Percentiles rank a stretch among this genome's conserved stretches.
Evolutionary conservation across 179 eudicot species (phyloP).

Genomic region (Spergularia azorica): DNA sequence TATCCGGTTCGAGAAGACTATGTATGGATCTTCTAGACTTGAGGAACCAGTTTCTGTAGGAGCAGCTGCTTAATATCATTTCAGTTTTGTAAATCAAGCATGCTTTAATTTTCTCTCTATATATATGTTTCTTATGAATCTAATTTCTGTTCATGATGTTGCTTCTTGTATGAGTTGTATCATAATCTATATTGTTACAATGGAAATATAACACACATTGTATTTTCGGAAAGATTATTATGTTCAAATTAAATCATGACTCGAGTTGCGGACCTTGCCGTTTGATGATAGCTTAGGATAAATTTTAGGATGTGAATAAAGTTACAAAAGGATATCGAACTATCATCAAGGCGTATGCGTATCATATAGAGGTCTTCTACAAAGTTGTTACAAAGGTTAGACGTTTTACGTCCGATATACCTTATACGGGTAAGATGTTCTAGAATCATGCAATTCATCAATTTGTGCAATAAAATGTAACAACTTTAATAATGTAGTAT

Average conservation of each 20-base stretch:
- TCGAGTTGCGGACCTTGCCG: too few relatives aligned
- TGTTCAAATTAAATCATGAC: too few relatives aligned
- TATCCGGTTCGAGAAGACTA: slow-evolving; percentile 84
- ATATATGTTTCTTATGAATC: background rate
- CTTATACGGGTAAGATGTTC: background rate
- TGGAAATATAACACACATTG: too few relatives aligned
- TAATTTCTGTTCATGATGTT: background rate
- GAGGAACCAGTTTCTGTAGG: slow-evolving; percentile 85
- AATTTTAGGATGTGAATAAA: too few relatives aligned
- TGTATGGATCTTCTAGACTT: slow-evolving; percentile 91
- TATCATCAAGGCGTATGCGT: too few relatives aligned
- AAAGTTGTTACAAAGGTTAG: too few relatives aligned
- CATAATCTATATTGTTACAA: background rate
- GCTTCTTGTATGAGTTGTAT: background rate
- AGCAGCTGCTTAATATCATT: slow-evolving; percentile 58
- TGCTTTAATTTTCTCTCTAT: background rate
- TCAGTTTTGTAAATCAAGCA: background rate
- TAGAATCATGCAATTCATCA: background rate
- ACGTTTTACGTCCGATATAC: too few relatives aligned
- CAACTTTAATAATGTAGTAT: slow-evolving; percentile 54
- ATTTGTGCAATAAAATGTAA: slow-evolving; percentile 1
- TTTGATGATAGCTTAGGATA: too few relatives aligned
- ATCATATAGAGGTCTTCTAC: too few relatives aligned
- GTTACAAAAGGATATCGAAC: too few relatives aligned
- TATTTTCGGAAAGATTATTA: too few relatives aligned